Conservation (phyloP, 2,329 filamentous ascomycete species). For the Calonectria fujianensis region DNA sequence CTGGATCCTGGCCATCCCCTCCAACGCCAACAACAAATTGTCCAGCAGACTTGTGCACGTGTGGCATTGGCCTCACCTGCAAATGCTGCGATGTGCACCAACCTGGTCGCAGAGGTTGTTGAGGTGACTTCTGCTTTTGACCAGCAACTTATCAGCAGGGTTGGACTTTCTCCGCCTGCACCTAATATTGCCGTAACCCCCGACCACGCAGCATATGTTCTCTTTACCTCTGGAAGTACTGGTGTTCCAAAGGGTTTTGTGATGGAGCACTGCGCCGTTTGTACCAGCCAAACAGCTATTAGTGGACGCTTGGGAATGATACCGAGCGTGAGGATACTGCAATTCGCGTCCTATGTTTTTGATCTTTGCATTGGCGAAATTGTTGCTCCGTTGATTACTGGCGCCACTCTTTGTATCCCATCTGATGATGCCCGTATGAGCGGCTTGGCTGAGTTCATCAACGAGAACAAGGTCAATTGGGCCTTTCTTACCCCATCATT, state of each 20-base stretch:
- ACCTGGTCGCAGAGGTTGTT: slow-evolving; percentile 1
- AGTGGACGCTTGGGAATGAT: slow-evolving; percentile 1
- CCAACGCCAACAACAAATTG: slow-evolving; percentile 22
- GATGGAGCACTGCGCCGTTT: slow-evolving; percentile 32
- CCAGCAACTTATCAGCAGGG: background rate
- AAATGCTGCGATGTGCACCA: slow-evolving; percentile 29
- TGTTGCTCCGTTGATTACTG: slow-evolving; percentile 11
- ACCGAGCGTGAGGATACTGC: slow-evolving; percentile 10
- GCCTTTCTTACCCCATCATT: slow-evolving; percentile 26
- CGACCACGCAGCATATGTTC: slow-evolving; percentile 18
- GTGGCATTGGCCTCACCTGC: background rate
- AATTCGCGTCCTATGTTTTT: slow-evolving; percentile 24
- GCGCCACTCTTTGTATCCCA: slow-evolving; percentile 16
- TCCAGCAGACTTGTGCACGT: slow-evolving; percentile 21
- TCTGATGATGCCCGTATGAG: slow-evolving; percentile 24
- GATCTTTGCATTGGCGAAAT: slow-evolving; percentile 27
- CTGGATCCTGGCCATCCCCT: slow-evolving; percentile 8
- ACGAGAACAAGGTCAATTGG: slow-evolving; percentile 12
- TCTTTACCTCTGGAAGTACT: slow-evolving; percentile 33
- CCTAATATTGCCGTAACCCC: slow-evolving; percentile 5
- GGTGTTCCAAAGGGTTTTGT: slow-evolving; percentile 38
- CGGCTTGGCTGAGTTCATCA: slow-evolving; percentile 10
- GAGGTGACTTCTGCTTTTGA: slow-evolving; percentile 12
- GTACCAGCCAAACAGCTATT: slow-evolving; percentile 26
- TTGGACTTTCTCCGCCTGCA: background rate